Base-by-base conservation (phyloP, 352 stramenopile genomes). In the Phytophthora rubi region DNA sequence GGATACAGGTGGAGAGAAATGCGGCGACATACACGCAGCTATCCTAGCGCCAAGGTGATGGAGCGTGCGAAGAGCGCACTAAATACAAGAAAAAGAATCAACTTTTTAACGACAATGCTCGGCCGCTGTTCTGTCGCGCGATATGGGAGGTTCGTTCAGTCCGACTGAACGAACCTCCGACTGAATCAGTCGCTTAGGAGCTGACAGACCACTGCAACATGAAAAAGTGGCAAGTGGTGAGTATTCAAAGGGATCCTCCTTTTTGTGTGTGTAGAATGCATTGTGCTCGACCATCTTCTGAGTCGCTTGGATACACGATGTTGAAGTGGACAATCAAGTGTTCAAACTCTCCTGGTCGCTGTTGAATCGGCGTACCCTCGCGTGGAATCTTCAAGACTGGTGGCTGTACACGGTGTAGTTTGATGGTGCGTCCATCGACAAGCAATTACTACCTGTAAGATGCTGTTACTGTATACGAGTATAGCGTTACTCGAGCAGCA, bases 251-350 rank as follows among this genome's bases (percentile, higher is more conserved):
- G 32, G 10, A 45, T 16, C 37, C 37, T 45, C 13, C 10, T 45
- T 16, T 16, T 15, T 45, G 37, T 45, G 37, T 45, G 37, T 10
- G 32, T 37, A 10, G 32, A 10, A 37, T 8, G 7, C 32, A 7
- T 37, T 37, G 32, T 10, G 32, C 32, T 26, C 23, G 23, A 26
- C 23, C 23, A 26, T 39, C 2, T 45, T 53, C 28, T 53, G 37
- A 47, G 23, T 81, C 62, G 44, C 86, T 85, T 8, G 95, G 95
- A 77, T 98, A 98, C 61, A 91, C 63, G 39, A 99, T 95, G 49
- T 94, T 73, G 80, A 98, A 98, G 15, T 92, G 97, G 53, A 99
- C 84, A 60, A 94, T 89, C 33, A 99, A 80, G 70, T 97, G 85
- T 28, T 94, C 76, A 47, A 70, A 75, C 53, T 82, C 61, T 7